phyloP scores from a whole-genome alignment of 192 early-diverging fungal species.

The Dissophora ornata region DNA sequence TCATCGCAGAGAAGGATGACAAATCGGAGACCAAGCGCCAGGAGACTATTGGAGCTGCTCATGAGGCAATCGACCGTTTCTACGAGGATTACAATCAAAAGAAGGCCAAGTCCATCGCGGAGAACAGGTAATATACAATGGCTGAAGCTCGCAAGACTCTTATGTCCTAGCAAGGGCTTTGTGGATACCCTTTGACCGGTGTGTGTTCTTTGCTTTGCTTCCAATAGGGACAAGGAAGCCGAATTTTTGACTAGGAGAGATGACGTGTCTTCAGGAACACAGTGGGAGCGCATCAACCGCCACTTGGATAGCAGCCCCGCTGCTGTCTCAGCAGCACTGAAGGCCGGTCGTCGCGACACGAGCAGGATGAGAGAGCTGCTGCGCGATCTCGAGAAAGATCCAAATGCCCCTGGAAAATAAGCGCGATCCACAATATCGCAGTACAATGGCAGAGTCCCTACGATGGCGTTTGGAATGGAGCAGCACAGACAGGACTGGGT shows the following conservation, averaged over 20 bases:
- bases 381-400: constrained; percentile 73
- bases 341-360: constrained; percentile 66
- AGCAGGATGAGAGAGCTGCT: constrained; percentile 78
- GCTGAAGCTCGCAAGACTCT: no score
- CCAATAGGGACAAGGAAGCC: constrained; percentile 54
- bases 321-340: constrained; percentile 51
- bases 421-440: not conserved
- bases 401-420: constrained; percentile 72
- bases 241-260: constrained; percentile 56
- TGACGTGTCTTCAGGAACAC: constrained; percentile 66
- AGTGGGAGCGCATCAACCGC: constrained; percentile 80
- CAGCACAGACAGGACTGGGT: no score
- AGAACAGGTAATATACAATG: constrained; percentile 64
- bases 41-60: constrained; percentile 70
- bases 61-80: constrained; percentile 77
- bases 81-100: constrained; percentile 86
- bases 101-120: constrained; percentile 70
- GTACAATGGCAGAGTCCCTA: no score
- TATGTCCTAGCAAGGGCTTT: no score
- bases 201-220: no score
- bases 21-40: constrained; percentile 61
- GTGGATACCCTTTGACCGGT: no score
- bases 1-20: constrained; percentile 70
- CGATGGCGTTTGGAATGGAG: no score
- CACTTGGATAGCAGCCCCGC: constrained; percentile 69